Percentiles rank a stretch among this genome's conserved stretches.
Evolutionary conservation across 169 alveolate genomes (phyloP).

Genomic region (Cyclospora cayetanensis): DNA sequence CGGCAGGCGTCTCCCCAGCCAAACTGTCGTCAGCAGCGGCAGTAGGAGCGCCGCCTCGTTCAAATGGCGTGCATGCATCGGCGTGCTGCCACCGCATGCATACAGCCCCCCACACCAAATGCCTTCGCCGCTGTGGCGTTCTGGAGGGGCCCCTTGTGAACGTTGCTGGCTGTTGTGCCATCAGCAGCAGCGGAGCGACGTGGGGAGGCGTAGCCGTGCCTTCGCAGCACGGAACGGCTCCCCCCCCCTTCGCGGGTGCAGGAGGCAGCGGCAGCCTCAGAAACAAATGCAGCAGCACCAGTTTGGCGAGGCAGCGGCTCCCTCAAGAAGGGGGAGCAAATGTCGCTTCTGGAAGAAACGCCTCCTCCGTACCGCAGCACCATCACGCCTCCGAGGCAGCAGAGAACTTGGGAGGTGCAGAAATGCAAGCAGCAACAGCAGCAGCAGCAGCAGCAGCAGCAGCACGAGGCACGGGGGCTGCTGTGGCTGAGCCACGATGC

Average conservation of each 20-base stretch:
- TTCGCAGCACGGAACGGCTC: not conserved
- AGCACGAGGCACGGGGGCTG: not conserved
- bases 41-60: not conserved
- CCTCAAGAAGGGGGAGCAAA: too few species aligned
- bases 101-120: not conserved
- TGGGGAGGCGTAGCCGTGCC: not conserved
- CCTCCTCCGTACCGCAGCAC: not conserved
- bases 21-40: not conserved
- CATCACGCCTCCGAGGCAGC: not conserved
- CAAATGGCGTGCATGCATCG: too few species aligned
- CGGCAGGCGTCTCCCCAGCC: too few species aligned
- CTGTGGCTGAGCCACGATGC: too few species aligned
- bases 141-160: slow-evolving; percentile 26
- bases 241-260: not conserved
- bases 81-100: not conserved
- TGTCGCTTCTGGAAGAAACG: too few species aligned
- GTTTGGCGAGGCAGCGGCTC: too few species aligned
- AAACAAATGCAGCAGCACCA: not conserved
- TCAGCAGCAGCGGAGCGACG: slow-evolving; percentile 54
- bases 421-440: not conserved
- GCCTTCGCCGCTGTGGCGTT: slow-evolving; percentile 6
- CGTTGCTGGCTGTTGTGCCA: slow-evolving; percentile 4
- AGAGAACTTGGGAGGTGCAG: not conserved
- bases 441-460: slow-evolving; percentile 26
- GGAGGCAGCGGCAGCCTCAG: not conserved